Base-by-base conservation (phyloP, 495 filamentous ascomycete species). In the Daldinia loculata region DNA sequence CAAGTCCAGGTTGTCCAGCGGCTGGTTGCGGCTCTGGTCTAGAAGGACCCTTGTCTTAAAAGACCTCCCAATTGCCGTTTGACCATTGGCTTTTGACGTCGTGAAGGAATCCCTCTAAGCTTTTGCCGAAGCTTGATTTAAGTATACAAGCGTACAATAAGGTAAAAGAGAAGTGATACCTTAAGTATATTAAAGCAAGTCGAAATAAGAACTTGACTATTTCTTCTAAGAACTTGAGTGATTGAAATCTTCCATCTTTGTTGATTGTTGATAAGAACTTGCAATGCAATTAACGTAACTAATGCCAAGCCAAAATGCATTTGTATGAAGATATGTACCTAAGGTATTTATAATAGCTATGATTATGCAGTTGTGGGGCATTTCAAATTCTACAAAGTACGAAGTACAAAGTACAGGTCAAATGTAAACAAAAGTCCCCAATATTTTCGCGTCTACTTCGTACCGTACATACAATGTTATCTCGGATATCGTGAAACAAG, bases 11-110 rank as follows among this genome's bases (percentile, higher is more conserved):
- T 59, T 69, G 70, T 66, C 65, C 26, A 61, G 52, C 70, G 65
- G 70, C 56, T 73, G 61, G 22, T 62, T 69, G 70, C 70, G 66
- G 65, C 61, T 73, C 70, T 56, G 41, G 41, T n/a, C 51, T 34
- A 45, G 29, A 56, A 61, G 56, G 27, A 65, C 43, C 65, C 70
- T 60, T 68, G 64, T 61, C 48, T 48, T 56, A 41, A 29, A 45
- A 45, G 26, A 55, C 29, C 5, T n/a, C 8, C 8, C 22, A 36
- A 36, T 52, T 26, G 41, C 55, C 36, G 41, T 69, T 63, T 69
- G 51, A 22, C 32, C 11, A 58, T 63, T 62, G 66, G 41, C 19
- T 57, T 38, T 32, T 11, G 39, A 43, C 19, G 9, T 43, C n/a
- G 19, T 17, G 5, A 43, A 43, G 39, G 9, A 34, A 34, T 34